Conservation (phyloP, 345 rosid species). For the Euphorbia pulcherrima region DNA sequence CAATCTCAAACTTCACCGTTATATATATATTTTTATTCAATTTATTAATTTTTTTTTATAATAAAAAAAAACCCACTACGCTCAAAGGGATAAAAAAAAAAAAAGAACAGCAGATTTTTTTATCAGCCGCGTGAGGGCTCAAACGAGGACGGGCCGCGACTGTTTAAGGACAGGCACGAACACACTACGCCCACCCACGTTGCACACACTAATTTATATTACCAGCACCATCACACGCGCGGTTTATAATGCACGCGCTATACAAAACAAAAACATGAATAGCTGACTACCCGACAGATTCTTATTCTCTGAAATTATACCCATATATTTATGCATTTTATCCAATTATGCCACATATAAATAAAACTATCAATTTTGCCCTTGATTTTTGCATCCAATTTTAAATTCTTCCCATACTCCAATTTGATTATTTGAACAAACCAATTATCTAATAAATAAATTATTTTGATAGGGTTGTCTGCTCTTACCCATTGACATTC, state of each 20-base stretch:
- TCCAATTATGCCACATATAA: constrained; percentile 11
- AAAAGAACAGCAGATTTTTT: no score
- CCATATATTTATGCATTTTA: constrained; percentile 18
- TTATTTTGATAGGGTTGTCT: not conserved
- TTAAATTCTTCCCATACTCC: not conserved
- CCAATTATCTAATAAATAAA: not conserved
- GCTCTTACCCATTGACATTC: not conserved
- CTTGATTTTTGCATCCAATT: not conserved
- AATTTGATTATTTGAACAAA: not conserved
- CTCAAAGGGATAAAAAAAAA: no score
- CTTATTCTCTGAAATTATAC: constrained; percentile 2
- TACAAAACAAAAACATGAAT: not conserved
- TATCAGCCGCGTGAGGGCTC: not conserved
- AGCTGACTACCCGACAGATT: constrained; percentile 12
- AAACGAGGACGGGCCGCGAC: constrained; percentile 16
- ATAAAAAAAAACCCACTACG: no score
- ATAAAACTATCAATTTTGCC: not conserved
- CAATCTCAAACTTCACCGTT: no score
- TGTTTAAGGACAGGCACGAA: constrained; percentile 19
- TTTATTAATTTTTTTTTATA: no score
- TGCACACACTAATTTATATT: not conserved
- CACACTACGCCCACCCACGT: constrained; percentile 17
- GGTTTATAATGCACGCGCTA: not conserved
- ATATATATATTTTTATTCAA: no score
- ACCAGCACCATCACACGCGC: constrained; percentile 12